phyloP scores from a whole-genome alignment of 75 land plant species.

The Pinus tabuliformis region DNA sequence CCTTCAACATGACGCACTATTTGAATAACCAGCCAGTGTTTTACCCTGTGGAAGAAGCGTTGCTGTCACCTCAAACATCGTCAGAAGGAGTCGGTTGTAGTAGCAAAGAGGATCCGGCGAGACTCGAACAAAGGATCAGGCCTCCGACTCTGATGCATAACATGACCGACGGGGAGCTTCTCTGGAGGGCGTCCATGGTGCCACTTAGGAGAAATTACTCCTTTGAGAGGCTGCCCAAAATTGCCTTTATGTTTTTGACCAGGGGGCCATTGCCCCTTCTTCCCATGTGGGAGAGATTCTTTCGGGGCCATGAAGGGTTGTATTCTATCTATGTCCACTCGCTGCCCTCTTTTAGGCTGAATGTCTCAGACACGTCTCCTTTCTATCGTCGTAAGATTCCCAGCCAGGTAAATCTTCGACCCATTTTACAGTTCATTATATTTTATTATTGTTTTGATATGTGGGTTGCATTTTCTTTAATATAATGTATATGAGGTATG shows the following conservation, averaged over 20 bases:
- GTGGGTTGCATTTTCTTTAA: too few species aligned
- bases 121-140: constrained; percentile 1
- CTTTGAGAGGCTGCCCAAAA: constrained; percentile 39
- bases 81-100: not conserved
- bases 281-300: constrained; percentile 72
- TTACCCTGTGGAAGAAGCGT: not conserved
- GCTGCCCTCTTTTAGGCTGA: constrained; percentile 44
- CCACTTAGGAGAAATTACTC: constrained; percentile 36
- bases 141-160: constrained; percentile 25
- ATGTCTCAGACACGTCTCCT: constrained; percentile 24
- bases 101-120: not conserved
- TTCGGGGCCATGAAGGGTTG: constrained; percentile 41
- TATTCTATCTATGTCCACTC: constrained; percentile 66
- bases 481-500: too few species aligned
- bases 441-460: too few species aligned
- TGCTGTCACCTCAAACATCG: not conserved
- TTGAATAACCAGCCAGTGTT: not conserved
- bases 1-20: constrained; percentile 1
- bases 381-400: constrained; percentile 64
- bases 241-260: constrained; percentile 74
- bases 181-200: constrained; percentile 57
- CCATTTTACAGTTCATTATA: too few species aligned
- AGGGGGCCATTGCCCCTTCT: constrained; percentile 70
- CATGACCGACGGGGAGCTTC: constrained; percentile 46
- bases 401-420: constrained; percentile 46